Evolutionary conservation across 495 filamentous ascomycete species (phyloP), one percentile per base, ranked within the genome.

Genomic region (Aspergillus conjunctus): DNA sequence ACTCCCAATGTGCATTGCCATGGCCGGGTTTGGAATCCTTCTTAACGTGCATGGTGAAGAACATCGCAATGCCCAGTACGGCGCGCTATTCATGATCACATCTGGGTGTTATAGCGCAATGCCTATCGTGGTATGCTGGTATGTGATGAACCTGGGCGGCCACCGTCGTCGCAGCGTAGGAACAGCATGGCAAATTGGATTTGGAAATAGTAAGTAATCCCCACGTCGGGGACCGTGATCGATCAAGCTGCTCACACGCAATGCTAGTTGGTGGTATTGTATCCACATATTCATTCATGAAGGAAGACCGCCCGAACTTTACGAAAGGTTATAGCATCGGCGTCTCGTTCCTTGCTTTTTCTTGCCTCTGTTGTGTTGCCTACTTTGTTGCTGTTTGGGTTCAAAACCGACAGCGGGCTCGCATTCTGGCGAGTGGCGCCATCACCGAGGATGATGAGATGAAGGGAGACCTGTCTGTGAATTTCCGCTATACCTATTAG

Each of bases 61-160:
- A 22, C 79, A 88, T 58, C 69, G 71, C 2, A 60, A 81, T 17
- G 72, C 89, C 37, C 77, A 91, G 71, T 96, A 95, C 64, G 85
- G 75, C 0, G 90, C 86, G 1, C 78, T 96, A 15, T 92, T 91
- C 72, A 71, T 96, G 34, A 79, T 91, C 58, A 86, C 87, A 5
- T 67, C 73, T 32, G 84, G 84, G 54, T 73, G 73, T 32, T 90
- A 90, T 66, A 81, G 83, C 53, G 88, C 91, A 9, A 90, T 93
- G 85, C 92, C 91, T 0, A 84, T 96, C 11, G 82, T 91, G 39
- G 85, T 95, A 0, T 97, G 92, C 70, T 98, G 93, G 92, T 97
- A 92, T 74, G 89, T 88, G 61, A 96, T 96, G 85, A 97, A 96
- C 63, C 75, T 96, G 15, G 89, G 89, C 1, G 92, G 93, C 3